Percentiles rank a stretch among this genome's conserved stretches.
These are phyloP conservation scores for Tylopilus sp. DNA, from an alignment of 768 basidiomycete species.

Conservation along the genomic window DNA sequence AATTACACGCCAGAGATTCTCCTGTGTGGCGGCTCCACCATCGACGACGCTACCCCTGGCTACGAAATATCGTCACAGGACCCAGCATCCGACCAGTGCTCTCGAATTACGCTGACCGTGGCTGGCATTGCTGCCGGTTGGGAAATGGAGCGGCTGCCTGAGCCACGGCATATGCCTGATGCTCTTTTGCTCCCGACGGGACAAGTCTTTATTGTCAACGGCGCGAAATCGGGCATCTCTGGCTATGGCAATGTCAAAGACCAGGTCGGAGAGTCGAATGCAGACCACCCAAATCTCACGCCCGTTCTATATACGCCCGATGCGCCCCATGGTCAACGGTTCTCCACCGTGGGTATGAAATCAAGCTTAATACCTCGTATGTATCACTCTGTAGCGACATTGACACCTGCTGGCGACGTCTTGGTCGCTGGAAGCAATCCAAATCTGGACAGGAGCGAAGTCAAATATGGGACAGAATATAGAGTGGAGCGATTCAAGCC, in stretches of 20 bases:
- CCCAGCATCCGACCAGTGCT: conserved; percentile 70
- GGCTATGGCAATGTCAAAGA: conserved; percentile 72
- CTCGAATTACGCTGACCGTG: conserved; percentile 61
- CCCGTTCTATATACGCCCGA: conserved; percentile 69
- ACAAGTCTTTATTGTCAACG: conserved; percentile 71
- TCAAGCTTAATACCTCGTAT: conserved; percentile 66
- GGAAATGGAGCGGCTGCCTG: conserved; percentile 73
- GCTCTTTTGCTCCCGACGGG: conserved; percentile 81
- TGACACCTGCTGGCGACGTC: conserved; percentile 66
- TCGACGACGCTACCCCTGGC: conserved; percentile 57
- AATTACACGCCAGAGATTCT: conserved; percentile 70
- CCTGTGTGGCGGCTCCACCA: conserved; percentile 71
- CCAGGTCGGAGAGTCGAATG: conserved; percentile 75
- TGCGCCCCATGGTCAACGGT: conserved; percentile 53
- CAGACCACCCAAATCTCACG: conserved; percentile 64
- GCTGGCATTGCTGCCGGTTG: conserved; percentile 66
- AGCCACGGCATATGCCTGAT: conserved; percentile 74
- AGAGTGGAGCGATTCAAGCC: conserved; percentile 85
- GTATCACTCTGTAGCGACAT: conserved; percentile 81
- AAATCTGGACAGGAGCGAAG: conserved; percentile 72
- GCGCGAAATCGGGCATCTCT: conserved; percentile 67
- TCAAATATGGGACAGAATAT: conserved; percentile 81
- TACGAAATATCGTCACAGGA: conserved; percentile 70
- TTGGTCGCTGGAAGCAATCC: conserved; percentile 86
- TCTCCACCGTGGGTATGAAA: conserved; percentile 55